These are phyloP conservation scores for Oidiodendron maius DNA, from an alignment of 495 filamentous ascomycete genomes.

Conservation along the genomic window DNA sequence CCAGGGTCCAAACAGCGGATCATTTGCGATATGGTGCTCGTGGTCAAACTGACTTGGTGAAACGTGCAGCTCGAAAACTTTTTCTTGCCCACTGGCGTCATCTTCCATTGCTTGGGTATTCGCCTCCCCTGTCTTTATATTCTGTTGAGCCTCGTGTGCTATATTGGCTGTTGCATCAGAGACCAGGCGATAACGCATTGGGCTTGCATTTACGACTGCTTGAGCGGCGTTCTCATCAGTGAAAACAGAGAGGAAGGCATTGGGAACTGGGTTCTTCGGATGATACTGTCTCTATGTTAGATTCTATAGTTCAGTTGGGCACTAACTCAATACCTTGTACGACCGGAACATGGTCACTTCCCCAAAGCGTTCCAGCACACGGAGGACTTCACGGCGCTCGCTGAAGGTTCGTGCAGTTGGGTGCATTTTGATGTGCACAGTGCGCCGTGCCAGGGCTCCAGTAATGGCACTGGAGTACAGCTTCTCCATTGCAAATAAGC, in stretches of 20 bases:
- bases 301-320: background rate
- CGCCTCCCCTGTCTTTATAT: too few species aligned
- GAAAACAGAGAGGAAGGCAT: constrained; percentile 32
- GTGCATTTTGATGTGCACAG: constrained; percentile 56
- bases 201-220: constrained; percentile 9
- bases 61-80: constrained; percentile 33
- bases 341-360: constrained; percentile 72
- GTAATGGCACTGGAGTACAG: too few species aligned
- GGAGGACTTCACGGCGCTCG: constrained; percentile 67
- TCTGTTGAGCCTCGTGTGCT: too few species aligned
- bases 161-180: constrained; percentile 2
- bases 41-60: constrained; percentile 31
- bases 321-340: constrained; percentile 48
- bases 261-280: constrained; percentile 24
- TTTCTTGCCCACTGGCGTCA: constrained; percentile 5
- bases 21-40: constrained; percentile 21
- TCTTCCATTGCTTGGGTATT: too few species aligned
- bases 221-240: constrained; percentile 9
- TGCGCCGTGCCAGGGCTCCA: constrained; percentile 13
- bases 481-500: too few species aligned
- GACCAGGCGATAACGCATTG: constrained; percentile 36
- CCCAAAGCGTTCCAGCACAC: constrained; percentile 67
- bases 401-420: constrained; percentile 58
- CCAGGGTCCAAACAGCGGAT: constrained; percentile 38
- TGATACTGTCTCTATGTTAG: constrained; percentile 11